Conservation (phyloP, 129 eudicot species). For the Ambrosia artemisiifolia region DNA sequence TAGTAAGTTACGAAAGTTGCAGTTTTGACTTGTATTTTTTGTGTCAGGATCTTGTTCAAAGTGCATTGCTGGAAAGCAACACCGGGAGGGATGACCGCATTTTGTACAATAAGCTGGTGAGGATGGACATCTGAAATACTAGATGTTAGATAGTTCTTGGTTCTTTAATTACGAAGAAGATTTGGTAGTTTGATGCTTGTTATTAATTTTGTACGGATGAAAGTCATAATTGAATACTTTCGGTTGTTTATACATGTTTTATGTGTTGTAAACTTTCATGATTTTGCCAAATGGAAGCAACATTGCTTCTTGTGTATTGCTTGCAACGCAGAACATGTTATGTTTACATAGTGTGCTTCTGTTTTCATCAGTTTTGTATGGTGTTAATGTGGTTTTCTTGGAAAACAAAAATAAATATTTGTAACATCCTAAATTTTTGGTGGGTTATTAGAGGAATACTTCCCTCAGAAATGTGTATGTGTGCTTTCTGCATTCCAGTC, state of each 20-base stretch:
- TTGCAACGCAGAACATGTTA: neutral
- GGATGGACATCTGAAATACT: slow-evolving; percentile 34
- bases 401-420: too few relatives aligned
- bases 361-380: neutral
- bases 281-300: slow-evolving; percentile 4
- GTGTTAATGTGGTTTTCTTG: too few relatives aligned
- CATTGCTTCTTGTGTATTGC: neutral
- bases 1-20: neutral
- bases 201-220: neutral
- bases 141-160: slow-evolving; percentile 2
- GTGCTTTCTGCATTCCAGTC: too few relatives aligned
- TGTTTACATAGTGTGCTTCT: neutral
- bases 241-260: neutral
- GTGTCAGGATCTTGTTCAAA: slow-evolving; percentile 88
- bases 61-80: slow-evolving; percentile 88
- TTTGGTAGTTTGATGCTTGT: slow-evolving; percentile 14
- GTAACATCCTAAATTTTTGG: too few relatives aligned
- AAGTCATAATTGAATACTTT: neutral
- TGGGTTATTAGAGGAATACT: too few relatives aligned
- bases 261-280: neutral
- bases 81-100: slow-evolving; percentile 87
- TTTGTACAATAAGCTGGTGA: slow-evolving; percentile 76
- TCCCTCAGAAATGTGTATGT: too few relatives aligned
- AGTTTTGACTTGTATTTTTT: neutral
- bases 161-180: neutral